phyloP scores from a whole-genome alignment of 192 early-diverging fungal species.

The Umbelopsis sp. region DNA sequence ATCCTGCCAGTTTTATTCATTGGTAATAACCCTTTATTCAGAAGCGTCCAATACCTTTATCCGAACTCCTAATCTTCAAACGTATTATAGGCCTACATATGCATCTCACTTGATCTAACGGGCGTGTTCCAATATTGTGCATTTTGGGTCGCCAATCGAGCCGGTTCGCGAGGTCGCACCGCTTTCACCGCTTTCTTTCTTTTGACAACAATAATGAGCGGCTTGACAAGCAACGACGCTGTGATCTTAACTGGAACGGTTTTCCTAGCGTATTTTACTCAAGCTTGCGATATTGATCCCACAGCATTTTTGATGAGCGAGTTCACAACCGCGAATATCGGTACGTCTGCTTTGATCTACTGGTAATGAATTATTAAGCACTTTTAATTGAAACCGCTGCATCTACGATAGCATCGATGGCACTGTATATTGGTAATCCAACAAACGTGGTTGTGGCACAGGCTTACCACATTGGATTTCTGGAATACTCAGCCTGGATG shows the following conservation, averaged over 20 bases:
- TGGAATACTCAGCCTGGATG: slow-evolving; percentile 88
- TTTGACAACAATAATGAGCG: slow-evolving; percentile 71
- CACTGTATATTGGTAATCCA: slow-evolving; percentile 86
- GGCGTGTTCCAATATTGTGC: slow-evolving; percentile 79
- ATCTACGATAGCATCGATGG: slow-evolving; percentile 77
- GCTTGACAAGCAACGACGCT: slow-evolving; percentile 81
- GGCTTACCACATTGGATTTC: slow-evolving; percentile 71
- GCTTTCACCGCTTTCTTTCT: slow-evolving; percentile 75
- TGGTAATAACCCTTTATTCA: slow-evolving; percentile 38
- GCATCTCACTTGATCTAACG: slow-evolving; percentile 81
- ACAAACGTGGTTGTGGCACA: slow-evolving; percentile 86
- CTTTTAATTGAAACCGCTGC: no score
- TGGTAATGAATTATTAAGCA: no score
- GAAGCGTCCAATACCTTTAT: neutral
- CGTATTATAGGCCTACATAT: slow-evolving; percentile 76
- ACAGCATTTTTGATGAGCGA: slow-evolving; percentile 76
- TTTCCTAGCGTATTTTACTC: slow-evolving; percentile 75
- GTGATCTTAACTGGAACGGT: slow-evolving; percentile 81
- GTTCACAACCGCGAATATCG: slow-evolving; percentile 76
- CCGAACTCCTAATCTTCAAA: neutral
- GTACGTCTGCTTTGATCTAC: slow-evolving; percentile 27
- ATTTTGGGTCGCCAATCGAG: slow-evolving; percentile 69
- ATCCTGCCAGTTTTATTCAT: slow-evolving; percentile 64
- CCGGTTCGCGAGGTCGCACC: slow-evolving; percentile 55
- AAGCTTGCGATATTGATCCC: slow-evolving; percentile 59